Evolutionary conservation across 2,329 filamentous ascomycete genomes (phyloP).

Genomic region (Trichoderma atrobrunneum): DNA sequence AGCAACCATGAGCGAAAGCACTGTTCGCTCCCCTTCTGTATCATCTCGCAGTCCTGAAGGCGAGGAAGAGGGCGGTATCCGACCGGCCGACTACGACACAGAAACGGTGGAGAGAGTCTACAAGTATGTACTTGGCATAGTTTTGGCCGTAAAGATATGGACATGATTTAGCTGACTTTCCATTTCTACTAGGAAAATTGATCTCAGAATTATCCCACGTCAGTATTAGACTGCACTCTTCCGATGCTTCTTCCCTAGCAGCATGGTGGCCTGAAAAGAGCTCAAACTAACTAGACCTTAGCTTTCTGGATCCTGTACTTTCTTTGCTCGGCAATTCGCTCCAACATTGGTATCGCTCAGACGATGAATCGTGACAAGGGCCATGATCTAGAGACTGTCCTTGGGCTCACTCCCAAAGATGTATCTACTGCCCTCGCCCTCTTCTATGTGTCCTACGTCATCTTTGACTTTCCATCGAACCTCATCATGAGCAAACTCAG

Average conservation of each 20-base stretch:
- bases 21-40: neutral
- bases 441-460: conserved; percentile 89
- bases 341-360: conserved; percentile 89
- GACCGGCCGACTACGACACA: conserved; percentile 44
- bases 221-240: conserved; percentile 19
- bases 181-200: conserved; percentile 47
- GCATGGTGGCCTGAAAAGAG: neutral
- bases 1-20: neutral
- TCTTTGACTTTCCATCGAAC: conserved; percentile 87
- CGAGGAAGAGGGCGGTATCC: conserved; percentile 33
- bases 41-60: neutral
- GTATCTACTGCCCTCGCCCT: conserved; percentile 80
- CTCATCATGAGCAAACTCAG: conserved; percentile 82
- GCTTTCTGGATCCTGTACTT: conserved; percentile 92
- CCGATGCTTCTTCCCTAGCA: neutral
- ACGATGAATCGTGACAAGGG: conserved; percentile 75
- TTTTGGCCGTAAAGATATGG: neutral
- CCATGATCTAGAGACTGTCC: conserved; percentile 72
- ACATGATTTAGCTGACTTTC: neutral
- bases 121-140: conserved; percentile 29
- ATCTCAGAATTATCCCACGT: conserved; percentile 59
- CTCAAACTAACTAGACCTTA: conserved; percentile 24
- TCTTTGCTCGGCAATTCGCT: conserved; percentile 85
- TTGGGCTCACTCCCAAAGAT: conserved; percentile 69
- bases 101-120: conserved; percentile 56